Evolutionary conservation across 1,139 yeast species (phyloP), one percentile per base, ranked within the genome.

Genomic region (Lodderomyces theae): DNA sequence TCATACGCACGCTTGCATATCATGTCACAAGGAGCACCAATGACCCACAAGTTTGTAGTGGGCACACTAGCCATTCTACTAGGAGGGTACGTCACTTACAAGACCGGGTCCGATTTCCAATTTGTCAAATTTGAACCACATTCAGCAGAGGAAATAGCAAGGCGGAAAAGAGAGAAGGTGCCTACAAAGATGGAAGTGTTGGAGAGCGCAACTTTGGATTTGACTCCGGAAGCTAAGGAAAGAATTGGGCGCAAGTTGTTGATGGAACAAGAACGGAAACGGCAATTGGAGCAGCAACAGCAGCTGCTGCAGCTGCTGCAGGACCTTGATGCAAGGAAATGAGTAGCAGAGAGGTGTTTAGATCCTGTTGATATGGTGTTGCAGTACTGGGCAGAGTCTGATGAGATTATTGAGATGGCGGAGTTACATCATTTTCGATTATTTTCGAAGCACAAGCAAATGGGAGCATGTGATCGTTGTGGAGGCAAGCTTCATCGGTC

Each of bases 181-280:
- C 66, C 69, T 1, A 41, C 66, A 32, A 39, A 51, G 17, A 60
- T 71, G 52, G 61, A 52, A 36, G 57, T 61, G n/a, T 49, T 60
- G 40, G 74, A 70, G 12, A 54, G 65, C 2, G 49, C 68, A 17
- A 68, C 74, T 0, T 59, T 71, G 49, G 71, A 70, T 26, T 70
- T 67, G 43, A 71, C 69, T 2, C 74, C 74, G 0, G 76, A 72
- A 46, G 77, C 74, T 4, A 67, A 69, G 47, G 64, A 61, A 42
- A 49, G 69, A 35, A 43, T 60, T 18, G 31, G 31, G n/a, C 6
- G 18, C 3, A 28, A 28, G 10, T 15, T 28, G 31, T 28, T 28
- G 31, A 15, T 24, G 37, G 21, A 35, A 34, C 30, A 38, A 19
- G 13, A 36, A 12, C 37, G 41, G 30, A 34, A 26, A 34, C 29